phyloP scores from a whole-genome alignment of 2,329 filamentous ascomycete species.

The Epichloe typhina region DNA sequence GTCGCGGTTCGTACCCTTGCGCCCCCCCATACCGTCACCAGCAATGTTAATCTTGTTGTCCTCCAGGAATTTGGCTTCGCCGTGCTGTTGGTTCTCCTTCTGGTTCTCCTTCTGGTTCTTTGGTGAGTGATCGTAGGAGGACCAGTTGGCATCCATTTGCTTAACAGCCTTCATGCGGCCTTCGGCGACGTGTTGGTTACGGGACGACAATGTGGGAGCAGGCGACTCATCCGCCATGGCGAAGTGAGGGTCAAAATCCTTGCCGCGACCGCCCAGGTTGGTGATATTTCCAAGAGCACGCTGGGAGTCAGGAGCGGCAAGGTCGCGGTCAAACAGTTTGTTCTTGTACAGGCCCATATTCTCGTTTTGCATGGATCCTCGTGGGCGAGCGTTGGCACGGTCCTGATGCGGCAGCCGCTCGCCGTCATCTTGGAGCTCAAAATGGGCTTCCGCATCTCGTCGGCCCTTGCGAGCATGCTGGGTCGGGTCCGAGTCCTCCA shows the following conservation, averaged over 20 bases:
- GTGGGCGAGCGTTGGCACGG: conserved; percentile 29
- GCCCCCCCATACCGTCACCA: conserved; percentile 55
- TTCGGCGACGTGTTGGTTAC: conserved; percentile 34
- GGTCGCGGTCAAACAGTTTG: conserved; percentile 52
- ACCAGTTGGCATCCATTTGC: conserved; percentile 58
- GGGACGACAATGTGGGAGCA: conserved; percentile 22
- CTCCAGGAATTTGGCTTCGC: conserved; percentile 35
- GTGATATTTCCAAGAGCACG: conserved; percentile 52
- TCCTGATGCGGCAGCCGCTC: conserved; percentile 39
- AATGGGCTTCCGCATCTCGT: conserved; percentile 70
- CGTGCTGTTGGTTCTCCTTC: conserved; percentile 37
- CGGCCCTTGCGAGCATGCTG: conserved; percentile 53
- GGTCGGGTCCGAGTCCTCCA: conserved; percentile 39
- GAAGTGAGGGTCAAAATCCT: conserved; percentile 71
- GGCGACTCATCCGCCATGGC: conserved; percentile 57
- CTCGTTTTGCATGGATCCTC: conserved; percentile 49
- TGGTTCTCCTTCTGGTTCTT: conserved; percentile 40
- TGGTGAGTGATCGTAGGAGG: conserved; percentile 41
- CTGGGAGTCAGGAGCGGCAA: conserved; percentile 24
- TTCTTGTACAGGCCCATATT: conserved; percentile 63
- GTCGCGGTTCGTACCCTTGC: conserved; percentile 37
- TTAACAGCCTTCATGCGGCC: conserved; percentile 57
- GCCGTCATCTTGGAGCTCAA: conserved; percentile 68
- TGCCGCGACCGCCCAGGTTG: conserved; percentile 58
- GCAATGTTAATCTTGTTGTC: conserved; percentile 29